Evolutionary conservation across 805 yeast genomes (phyloP), one percentile per base, ranked within the genome.

Genomic region (Isabelozyma heimii): DNA sequence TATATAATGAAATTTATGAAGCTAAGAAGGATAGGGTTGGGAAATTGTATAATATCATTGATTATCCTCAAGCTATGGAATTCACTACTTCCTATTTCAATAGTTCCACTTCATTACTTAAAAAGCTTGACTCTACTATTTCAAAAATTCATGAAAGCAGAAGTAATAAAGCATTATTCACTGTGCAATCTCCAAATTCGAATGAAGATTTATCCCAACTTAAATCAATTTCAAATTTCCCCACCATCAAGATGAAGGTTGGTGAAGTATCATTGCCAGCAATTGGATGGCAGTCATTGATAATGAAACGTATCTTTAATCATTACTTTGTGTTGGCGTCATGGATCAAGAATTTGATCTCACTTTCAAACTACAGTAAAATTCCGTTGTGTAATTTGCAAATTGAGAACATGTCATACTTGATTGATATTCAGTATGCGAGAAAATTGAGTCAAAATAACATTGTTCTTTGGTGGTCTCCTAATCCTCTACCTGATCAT

Each of bases 401-500:
- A 53, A 75, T 83, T n/a, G 92, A 87, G 49, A 87, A 89, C 53
- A 75, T 85, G 67, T 85, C 88, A 0, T 88, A 82, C 57, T 72
- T 91, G 57, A 87, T 92, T 50, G 99, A 94, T 65, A 78, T 92
- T 40, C 84, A 84, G 47, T 94, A 89, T 65, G 96, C 98, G 0
- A 76, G 99, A 58, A 76, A 84, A 45, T 75, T 94, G 48, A 73
- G 73, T 15, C 76, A 82, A 43, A 80, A 81, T 43, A 81, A 83
- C 51, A 80, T 88, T 39, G 85, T 92, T 5, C 70, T 95, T 28
- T 94, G 99, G 98, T 94, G 99, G 98, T 88, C 96, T 0, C 81
- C 84, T 3, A 75, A 76, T 15, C 87, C 92, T 0, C 66, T 79
- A 42, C 92, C 97, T 0, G 97, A 90, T 60, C 85, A 81, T 59